Percentiles rank a stretch among this genome's conserved stretches.
phyloP scores from a whole-genome alignment of 768 basidiomycete genomes.

The Kwoniella europaea region DNA sequence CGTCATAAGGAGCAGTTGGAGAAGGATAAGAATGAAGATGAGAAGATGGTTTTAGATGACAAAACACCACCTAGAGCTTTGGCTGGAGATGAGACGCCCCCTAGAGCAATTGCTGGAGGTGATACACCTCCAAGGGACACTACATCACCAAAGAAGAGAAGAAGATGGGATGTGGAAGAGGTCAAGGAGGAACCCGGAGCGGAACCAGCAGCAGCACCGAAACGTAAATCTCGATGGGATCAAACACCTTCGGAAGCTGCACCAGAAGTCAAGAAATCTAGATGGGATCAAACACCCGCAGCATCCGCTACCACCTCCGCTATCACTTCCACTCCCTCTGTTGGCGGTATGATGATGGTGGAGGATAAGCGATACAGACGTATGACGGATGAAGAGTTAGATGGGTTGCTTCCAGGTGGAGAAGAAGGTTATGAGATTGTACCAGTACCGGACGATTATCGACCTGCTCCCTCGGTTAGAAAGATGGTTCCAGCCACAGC shows the following conservation, averaged over 20 bases:
- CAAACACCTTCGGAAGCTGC: slow-evolving; percentile 77
- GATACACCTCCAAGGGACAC: slow-evolving; percentile 35
- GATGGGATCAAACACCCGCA: slow-evolving; percentile 95
- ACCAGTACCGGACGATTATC: slow-evolving; percentile 91
- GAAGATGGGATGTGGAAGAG: slow-evolving; percentile 73
- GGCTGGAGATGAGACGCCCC: slow-evolving; percentile 62
- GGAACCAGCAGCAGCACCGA: slow-evolving; percentile 75
- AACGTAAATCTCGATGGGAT: slow-evolving; percentile 95
- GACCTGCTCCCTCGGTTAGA: slow-evolving; percentile 68
- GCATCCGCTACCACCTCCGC: slow-evolving; percentile 62
- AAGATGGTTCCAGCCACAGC: slow-evolving; percentile 65
- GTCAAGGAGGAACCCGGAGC: slow-evolving; percentile 70
- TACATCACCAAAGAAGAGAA: slow-evolving; percentile 64
- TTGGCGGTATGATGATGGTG: slow-evolving; percentile 55
- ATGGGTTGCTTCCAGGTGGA: slow-evolving; percentile 79
- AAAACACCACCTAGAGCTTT: slow-evolving; percentile 80
- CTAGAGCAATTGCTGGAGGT: slow-evolving; percentile 61
- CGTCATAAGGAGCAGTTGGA: slow-evolving; percentile 88
- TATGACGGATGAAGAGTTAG: slow-evolving; percentile 92
- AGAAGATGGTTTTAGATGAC: slow-evolving; percentile 74
- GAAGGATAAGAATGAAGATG: slow-evolving; percentile 68
- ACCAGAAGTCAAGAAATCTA: slow-evolving; percentile 79
- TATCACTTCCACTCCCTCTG: slow-evolving; percentile 24
- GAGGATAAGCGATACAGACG: slow-evolving; percentile 97
- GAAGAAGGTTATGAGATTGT: slow-evolving; percentile 82